Conservation (phyloP, 352 stramenopile genomes). For the Thalassiosira sp. region DNA sequence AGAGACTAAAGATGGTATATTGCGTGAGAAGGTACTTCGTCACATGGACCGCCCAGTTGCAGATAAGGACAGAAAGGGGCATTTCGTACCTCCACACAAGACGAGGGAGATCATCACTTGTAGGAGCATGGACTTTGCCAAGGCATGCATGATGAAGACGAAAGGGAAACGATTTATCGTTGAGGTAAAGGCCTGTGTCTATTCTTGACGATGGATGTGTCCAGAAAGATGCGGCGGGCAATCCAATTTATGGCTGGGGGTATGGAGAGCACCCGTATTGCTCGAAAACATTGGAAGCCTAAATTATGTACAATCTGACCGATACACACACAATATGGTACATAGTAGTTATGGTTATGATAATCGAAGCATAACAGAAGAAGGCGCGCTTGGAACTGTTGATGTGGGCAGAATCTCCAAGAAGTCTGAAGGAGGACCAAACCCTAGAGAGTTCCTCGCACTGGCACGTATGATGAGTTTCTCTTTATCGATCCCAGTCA, state of each 20-base stretch:
- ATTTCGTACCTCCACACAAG: constrained; percentile 6
- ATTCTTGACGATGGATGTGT: no score
- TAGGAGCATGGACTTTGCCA: not conserved
- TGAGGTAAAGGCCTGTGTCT: no score
- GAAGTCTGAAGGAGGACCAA: constrained; percentile 30
- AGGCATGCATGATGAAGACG: no score
- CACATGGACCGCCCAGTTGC: constrained; percentile 1
- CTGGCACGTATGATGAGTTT: constrained; percentile 35
- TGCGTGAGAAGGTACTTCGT: not conserved
- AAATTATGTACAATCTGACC: no score
- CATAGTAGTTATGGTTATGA: no score
- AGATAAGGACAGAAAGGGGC: not conserved
- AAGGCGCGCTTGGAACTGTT: constrained; percentile 41
- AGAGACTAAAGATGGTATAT: not conserved
- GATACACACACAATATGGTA: no score
- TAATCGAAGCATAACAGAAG: constrained; percentile 34
- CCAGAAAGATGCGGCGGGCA: no score
- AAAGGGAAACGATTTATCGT: no score
- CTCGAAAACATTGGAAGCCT: no score
- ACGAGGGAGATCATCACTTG: not conserved
- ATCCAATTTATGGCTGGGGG: no score
- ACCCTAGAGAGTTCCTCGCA: constrained; percentile 51
- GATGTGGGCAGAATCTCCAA: constrained; percentile 32
- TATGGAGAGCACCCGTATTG: no score
- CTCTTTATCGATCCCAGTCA: constrained; percentile 32